Evolutionary conservation across 441 rosid species (phyloP).

Genomic region (Pelargonium australe): DNA sequence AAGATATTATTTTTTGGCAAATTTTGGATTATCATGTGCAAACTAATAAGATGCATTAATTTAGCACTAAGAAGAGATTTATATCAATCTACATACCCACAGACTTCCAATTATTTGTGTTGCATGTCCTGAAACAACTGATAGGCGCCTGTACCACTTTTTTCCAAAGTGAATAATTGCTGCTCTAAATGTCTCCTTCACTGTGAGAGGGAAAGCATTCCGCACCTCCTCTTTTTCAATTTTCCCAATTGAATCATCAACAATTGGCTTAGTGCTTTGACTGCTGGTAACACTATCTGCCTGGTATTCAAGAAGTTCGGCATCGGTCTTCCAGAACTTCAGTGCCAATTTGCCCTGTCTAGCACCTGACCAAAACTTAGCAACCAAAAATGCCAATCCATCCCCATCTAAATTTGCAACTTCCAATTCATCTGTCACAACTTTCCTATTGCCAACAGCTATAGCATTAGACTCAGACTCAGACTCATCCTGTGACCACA

Average conservation of each 20-base stretch:
- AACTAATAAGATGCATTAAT: neutral
- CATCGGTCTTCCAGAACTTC: conserved; percentile 46
- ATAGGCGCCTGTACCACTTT: conserved; percentile 71
- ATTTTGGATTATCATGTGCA: neutral
- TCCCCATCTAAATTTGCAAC: conserved; percentile 40
- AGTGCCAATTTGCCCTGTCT: conserved; percentile 38
- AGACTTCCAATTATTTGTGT: conserved; percentile 44
- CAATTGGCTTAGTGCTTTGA: conserved; percentile 32
- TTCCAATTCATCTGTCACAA: conserved; percentile 35
- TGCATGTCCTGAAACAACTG: conserved; percentile 50
- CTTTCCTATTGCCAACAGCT: conserved; percentile 31
- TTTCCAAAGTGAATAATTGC: conserved; percentile 57
- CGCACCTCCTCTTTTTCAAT: conserved; percentile 48
- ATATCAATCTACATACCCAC: conserved; percentile 59
- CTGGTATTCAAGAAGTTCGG: conserved; percentile 38
- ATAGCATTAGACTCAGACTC: conserved; percentile 27
- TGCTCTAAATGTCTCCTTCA: conserved; percentile 72
- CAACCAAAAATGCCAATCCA: conserved; percentile 35
- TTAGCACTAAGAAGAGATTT: neutral
- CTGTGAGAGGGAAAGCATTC: conserved; percentile 50
- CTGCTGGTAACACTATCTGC: conserved; percentile 40
- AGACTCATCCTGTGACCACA: conserved; percentile 62
- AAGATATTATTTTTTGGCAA: neutral
- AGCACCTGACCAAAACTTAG: conserved; percentile 48
- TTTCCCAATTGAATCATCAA: conserved; percentile 38